Evolutionary conservation across 2,329 filamentous ascomycete genomes (phyloP), one percentile per base, ranked within the genome.

Genomic region (Balansia obtecta): DNA sequence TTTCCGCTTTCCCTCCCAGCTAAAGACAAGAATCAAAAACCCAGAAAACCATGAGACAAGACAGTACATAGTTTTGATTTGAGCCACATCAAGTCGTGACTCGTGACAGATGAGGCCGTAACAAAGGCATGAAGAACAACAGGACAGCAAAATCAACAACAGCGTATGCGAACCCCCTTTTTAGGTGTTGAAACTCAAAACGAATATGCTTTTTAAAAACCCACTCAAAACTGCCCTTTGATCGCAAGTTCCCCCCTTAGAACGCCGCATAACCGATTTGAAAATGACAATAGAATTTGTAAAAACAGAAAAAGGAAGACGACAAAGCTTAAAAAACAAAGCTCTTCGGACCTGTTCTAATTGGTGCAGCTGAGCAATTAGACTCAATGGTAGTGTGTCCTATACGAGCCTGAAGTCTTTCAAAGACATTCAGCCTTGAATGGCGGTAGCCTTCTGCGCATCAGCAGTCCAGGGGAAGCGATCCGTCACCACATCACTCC

Each of bases 371-470:
- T 7, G 2, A 27, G 2, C 27, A 27, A 27, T 1, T 27, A 7
- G 27, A 27, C 27, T 27, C 27, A 27, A 27, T 27, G 4, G 27
- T 7, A 27, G 27, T 27, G 27, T 27, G 27, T 27, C 27, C 4
- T 27, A 27, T 27, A 27, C 4, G 27, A 27, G 27, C 27, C 27
- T 2, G 27, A 27, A 27, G 7, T 27, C 27, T 7, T 27, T 8
- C 4, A 27, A 27, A 27, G 16, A n/a, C 3, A 5, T 22, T 52
- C 22, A 71, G 49, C 69, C 66, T 50, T 65, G 63, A 51, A 71
- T 80, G 41, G 75, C 74, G 60, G 74, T 72, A 43, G 72, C 65
- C 50, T 71, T 59, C 63, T 77, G 71, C 60, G 72, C 60, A 52
- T 78, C 74, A 49, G 71, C 56, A 43, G 66, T 65, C 61, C 65